These are phyloP conservation scores for Medicago arabica DNA, from an alignment of 306 rosid species.

Conservation along the genomic window DNA sequence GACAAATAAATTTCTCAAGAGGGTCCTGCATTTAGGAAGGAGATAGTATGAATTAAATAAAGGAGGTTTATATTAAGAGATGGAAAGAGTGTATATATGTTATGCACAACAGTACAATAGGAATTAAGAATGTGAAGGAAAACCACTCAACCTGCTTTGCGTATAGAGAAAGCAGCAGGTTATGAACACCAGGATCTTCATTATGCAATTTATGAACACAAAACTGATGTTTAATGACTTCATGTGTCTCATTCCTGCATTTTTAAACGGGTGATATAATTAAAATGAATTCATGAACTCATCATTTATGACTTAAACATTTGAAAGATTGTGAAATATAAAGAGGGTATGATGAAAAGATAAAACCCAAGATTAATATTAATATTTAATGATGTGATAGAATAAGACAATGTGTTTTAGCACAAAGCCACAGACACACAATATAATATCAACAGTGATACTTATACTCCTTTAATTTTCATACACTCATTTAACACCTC, in stretches of 20 bases:
- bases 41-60: not conserved
- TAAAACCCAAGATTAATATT: slow-evolving; percentile 24
- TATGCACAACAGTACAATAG: slow-evolving; percentile 23
- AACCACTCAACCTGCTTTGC: slow-evolving; percentile 82
- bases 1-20: not conserved
- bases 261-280: no score
- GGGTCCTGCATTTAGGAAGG: not conserved
- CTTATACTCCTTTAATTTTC: no score
- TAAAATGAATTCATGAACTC: no score
- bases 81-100: not conserved
- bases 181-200: slow-evolving; percentile 96
- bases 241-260: no score
- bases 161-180: slow-evolving; percentile 89
- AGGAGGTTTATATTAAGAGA: not conserved
- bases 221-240: no score
- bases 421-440: not conserved
- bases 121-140: slow-evolving; percentile 29
- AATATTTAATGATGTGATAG: slow-evolving; percentile 32
- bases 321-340: not conserved
- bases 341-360: slow-evolving; percentile 23
- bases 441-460: no score
- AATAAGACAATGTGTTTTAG: slow-evolving; percentile 16
- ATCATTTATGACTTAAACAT: no score
- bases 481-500: no score
- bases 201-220: no score